Percentiles rank a stretch among this genome's conserved stretches.
Conservation (phyloP, 495 filamentous ascomycete species). For the Podospora comata region DNA sequence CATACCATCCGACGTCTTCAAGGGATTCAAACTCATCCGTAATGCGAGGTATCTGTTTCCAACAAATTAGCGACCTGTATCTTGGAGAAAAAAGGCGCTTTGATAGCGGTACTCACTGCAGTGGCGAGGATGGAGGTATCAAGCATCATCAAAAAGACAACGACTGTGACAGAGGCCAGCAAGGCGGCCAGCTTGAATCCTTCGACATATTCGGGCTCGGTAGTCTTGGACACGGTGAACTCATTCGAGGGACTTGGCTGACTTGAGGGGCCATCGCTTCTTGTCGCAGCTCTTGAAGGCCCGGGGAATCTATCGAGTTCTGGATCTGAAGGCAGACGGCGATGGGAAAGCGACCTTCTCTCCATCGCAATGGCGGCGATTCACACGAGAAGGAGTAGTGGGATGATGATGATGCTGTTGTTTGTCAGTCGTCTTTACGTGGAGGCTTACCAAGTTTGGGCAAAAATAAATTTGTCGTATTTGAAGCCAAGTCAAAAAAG, state of each 20-base stretch:
- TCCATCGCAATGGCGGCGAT: not conserved
- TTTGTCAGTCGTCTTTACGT: not conserved
- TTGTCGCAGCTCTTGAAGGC: not conserved
- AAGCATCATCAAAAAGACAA: constrained; percentile 48
- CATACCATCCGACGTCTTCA: constrained; percentile 53
- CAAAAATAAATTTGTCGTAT: not conserved
- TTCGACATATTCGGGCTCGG: not conserved
- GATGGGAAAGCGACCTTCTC: not conserved
- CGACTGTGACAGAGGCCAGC: constrained; percentile 31
- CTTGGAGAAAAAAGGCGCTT: not conserved
- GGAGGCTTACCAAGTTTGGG: not conserved
- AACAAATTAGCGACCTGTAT: not conserved
- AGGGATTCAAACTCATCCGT: constrained; percentile 48
- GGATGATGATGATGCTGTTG: not conserved
- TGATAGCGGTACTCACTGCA: constrained; percentile 29
- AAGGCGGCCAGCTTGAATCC: constrained; percentile 18
- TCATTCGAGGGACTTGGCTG: not conserved
- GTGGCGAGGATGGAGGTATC: constrained; percentile 52
- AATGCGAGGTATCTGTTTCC: constrained; percentile 43
- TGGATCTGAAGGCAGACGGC: not conserved
- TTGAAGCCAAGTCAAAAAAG: not conserved
- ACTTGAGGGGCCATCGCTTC: not conserved
- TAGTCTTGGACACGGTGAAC: not conserved
- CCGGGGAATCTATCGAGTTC: not conserved
- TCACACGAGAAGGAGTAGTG: not conserved